Percentiles rank a stretch among this genome's conserved stretches.
These are phyloP conservation scores for Floccularia luteovirens DNA, from an alignment of 768 basidiomycete genomes.

Conservation along the genomic window DNA sequence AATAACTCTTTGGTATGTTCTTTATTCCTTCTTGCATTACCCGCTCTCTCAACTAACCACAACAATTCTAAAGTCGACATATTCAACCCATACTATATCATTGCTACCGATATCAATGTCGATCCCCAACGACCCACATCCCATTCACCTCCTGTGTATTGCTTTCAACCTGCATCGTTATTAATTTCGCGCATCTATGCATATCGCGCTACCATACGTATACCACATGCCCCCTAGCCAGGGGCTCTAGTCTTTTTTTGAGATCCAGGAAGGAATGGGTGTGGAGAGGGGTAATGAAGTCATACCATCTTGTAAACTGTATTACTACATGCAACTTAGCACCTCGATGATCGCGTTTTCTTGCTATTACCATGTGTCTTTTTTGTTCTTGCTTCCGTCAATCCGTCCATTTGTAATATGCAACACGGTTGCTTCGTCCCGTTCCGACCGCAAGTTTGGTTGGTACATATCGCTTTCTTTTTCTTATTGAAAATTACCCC, in stretches of 20 bases:
- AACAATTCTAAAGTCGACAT: no score
- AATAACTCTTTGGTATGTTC: slow-evolving; percentile 9
- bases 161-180: slow-evolving; percentile 4
- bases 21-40: slow-evolving; percentile 5
- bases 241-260: slow-evolving; percentile 8
- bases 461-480: no score
- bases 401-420: no score
- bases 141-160: slow-evolving; percentile 1
- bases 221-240: slow-evolving; percentile 1
- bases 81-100: neutral
- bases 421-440: no score
- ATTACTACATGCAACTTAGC: slow-evolving; percentile 8
- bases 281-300: slow-evolving; percentile 24
- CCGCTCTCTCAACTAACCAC: no score
- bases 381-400: no score
- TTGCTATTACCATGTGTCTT: no score
- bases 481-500: no score
- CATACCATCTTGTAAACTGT: slow-evolving; percentile 27
- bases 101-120: neutral
- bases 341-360: no score
- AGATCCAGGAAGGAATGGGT: slow-evolving; percentile 12
- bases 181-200: slow-evolving; percentile 1
- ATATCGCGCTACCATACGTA: neutral
- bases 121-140: slow-evolving; percentile 1
- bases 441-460: no score